Base-by-base conservation (phyloP, 2,329 filamentous ascomycete genomes). In the Daldinia sp. region DNA sequence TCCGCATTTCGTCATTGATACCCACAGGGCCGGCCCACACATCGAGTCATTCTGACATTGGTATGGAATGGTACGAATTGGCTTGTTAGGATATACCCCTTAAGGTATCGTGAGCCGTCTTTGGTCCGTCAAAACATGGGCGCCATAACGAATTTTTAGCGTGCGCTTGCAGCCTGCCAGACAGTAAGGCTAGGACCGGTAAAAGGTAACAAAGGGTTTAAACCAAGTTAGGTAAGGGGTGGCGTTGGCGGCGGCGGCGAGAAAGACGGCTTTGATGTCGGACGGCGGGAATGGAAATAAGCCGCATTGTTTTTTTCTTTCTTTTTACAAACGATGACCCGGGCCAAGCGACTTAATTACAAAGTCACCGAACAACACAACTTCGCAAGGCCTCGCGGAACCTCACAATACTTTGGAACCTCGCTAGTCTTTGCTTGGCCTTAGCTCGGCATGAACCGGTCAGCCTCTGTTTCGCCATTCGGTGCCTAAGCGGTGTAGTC, bases 1-100 rank as follows among this genome's bases (percentile, higher is more conserved):
- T 64, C 63, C 60, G 43, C 15, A 15, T 58, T 57, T 63, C 63
- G 63, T 66, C 63, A 66, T 66, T 13, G 49, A 21, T 66, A 66
- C 41, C 63, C 63, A 66, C 60, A 30, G 43, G 50, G 45, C 23
- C 54, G 27, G 27, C 17, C 43, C 43, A 64, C 62, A 49, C 6
- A 27, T 54, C 52, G 48, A 61, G 52, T 57, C 41, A 43, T 39
- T 23, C 30, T 51, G 48, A 37, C 48, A 23, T 17, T 47, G 15
- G 6, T 45, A 21, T 19, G 21, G n/a, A n/a, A n/a, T n/a, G n/a
- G n/a, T n/a, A n/a, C n/a, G n/a, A n/a, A n/a, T n/a, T n/a, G n/a
- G n/a, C n/a, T n/a, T n/a, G n/a, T 17, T 45, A 35, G 39, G 30
- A 37, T 4, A 2, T 48, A 7, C 27, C 25, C 25, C 25, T 48